Evolutionary conservation across 2,329 filamentous ascomycete species (phyloP), one percentile per base, ranked within the genome.

Genomic region (Zymoseptoria ardabiliae): DNA sequence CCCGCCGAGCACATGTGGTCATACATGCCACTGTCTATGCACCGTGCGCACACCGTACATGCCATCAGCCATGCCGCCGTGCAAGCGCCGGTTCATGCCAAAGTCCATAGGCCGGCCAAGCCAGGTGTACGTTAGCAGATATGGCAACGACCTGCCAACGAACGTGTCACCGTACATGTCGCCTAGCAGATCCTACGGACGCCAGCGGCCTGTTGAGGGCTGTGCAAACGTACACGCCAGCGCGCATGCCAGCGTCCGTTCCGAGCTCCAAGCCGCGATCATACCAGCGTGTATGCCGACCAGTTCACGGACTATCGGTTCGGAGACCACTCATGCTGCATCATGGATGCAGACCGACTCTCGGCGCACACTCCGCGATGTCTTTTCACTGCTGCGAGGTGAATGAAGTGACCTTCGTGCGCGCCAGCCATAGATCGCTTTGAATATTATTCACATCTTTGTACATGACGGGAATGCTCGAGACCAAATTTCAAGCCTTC

Each of bases 401-500:
- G 35, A 17, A 17, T 13, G 17, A 7, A 45, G 35, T 45, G 7
- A 28, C 8, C 25, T 28, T 45, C 35, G 13, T 45, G 35, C 35
- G 17, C 35, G 35, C 35, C 35, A 45, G 35, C 6, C 35, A 45
- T 45, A n/a, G 35, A 45, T 45, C 17, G 17, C 13, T n/a, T 45
- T 7, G 13, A 13, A 17, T 1, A 45, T 17, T n/a, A 13, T 45
- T 45, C 35, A 13, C 35, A 45, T 45, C 6, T 45, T 45, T 45
- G 35, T 45, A 45, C 35, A 45, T 45, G 35, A n/a, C n/a, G n/a
- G n/a, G n/a, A 45, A 13, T n/a, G 13, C 35, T 45, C 13, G 35
- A 45, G 17, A n/a, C 35, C 13, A 17, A 45, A n/a, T 45, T 45
- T 45, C 35, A 45, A 45, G 35, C 35, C 53, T 61, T 61, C 51